Conservation (phyloP, 2,329 filamentous ascomycete genomes). For the Fusarium sublunatum region DNA sequence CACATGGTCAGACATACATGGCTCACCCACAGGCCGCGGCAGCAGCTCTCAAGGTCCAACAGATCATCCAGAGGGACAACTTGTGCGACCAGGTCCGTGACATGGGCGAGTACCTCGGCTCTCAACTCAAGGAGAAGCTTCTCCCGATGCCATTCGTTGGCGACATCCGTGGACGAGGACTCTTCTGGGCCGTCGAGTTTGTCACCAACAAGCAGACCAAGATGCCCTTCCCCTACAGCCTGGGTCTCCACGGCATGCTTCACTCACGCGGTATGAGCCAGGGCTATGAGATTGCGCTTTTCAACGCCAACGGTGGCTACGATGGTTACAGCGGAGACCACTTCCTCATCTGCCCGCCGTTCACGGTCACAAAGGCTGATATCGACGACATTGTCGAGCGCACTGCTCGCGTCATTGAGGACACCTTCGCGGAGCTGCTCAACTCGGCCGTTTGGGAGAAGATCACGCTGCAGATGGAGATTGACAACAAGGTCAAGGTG, state of each 20-base stretch:
- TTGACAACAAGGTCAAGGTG: neutral
- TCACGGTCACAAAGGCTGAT: conserved; percentile 28
- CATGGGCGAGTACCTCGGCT: conserved; percentile 32
- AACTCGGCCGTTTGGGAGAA: conserved; percentile 33
- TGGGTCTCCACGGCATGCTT: conserved; percentile 22
- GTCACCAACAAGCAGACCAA: conserved; percentile 40
- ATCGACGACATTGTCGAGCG: conserved; percentile 38
- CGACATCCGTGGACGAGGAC: conserved; percentile 34
- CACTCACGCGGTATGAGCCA: conserved; percentile 35
- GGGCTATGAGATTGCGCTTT: conserved; percentile 37
- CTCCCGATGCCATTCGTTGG: conserved; percentile 28
- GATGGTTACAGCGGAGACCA: conserved; percentile 41
- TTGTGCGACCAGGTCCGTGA: conserved; percentile 4
- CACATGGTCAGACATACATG: conserved; percentile 35
- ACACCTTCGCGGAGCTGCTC: conserved; percentile 32
- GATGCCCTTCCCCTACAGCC: conserved; percentile 27
- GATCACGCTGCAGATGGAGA: conserved; percentile 31
- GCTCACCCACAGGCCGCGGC: conserved; percentile 31
- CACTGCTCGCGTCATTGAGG: conserved; percentile 28
- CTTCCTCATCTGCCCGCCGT: conserved; percentile 37
- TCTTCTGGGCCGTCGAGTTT: conserved; percentile 42
- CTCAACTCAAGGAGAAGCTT: conserved; percentile 23
- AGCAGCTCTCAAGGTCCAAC: conserved; percentile 30
- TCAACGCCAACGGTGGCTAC: conserved; percentile 39
- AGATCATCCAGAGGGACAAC: conserved; percentile 27